Conservation (phyloP, 495 filamentous ascomycete genomes). For the Tirmania nivea region DNA sequence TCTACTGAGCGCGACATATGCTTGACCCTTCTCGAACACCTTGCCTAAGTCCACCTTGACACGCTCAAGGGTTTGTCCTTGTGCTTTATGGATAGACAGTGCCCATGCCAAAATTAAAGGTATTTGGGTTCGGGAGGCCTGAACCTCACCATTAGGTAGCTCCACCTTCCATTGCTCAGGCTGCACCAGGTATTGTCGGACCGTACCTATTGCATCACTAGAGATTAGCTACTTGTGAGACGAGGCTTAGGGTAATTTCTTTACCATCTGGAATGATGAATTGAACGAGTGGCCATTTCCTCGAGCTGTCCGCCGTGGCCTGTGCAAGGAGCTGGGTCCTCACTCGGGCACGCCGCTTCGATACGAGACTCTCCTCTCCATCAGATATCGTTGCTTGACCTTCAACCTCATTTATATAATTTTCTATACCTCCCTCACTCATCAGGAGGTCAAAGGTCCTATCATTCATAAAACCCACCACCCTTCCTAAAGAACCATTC, state of each 20-base stretch:
- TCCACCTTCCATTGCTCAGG: slow-evolving; percentile 91
- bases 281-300: slow-evolving; percentile 58
- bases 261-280: slow-evolving; percentile 56
- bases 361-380: not conserved
- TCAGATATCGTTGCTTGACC: slow-evolving; percentile 4
- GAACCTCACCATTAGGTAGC: slow-evolving; percentile 81
- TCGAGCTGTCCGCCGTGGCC: slow-evolving; percentile 19
- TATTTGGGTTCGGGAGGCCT: slow-evolving; percentile 57
- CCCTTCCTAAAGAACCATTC: slow-evolving; percentile 77
- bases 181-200: slow-evolving; percentile 56
- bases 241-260: too few species aligned
- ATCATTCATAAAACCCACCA: slow-evolving; percentile 73
- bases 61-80: slow-evolving; percentile 84
- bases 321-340: not conserved
- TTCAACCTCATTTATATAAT: slow-evolving; percentile 25
- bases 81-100: slow-evolving; percentile 91
- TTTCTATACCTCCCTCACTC: slow-evolving; percentile 20
- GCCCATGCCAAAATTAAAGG: slow-evolving; percentile 93
- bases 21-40: slow-evolving; percentile 90
- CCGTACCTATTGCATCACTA: slow-evolving; percentile 20
- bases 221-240: too few species aligned
- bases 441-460: slow-evolving; percentile 46
- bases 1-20: slow-evolving; percentile 62
- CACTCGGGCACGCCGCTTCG: not conserved
- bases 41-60: slow-evolving; percentile 84